Evolutionary conservation across 1,284 basidiomycete genomes (phyloP).

Genomic region (Pterula multifida): DNA sequence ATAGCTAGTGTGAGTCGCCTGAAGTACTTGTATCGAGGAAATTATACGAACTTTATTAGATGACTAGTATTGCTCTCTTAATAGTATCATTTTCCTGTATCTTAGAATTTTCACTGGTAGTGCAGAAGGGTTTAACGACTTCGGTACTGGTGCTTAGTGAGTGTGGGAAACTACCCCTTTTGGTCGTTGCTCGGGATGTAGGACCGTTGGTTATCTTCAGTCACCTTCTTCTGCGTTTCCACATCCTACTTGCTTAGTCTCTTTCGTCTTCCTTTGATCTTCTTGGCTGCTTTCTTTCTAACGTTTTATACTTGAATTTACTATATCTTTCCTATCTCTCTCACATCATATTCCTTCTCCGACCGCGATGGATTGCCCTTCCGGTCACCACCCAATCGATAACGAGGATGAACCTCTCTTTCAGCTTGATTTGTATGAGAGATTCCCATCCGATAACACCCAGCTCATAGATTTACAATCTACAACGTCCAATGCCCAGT

Average conservation of each 20-base stretch:
- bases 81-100: too few species aligned
- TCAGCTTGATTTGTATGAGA: constrained; percentile 38
- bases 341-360: neutral
- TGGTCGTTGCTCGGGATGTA: neutral
- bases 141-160: too few species aligned
- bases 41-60: too few species aligned
- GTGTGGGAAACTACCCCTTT: neutral
- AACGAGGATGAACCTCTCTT: constrained; percentile 36
- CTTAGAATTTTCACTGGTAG: too few species aligned
- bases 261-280: neutral
- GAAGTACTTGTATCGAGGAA: too few species aligned
- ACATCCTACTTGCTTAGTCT: neutral
- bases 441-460: constrained; percentile 6
- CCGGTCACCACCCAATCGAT: constrained; percentile 32
- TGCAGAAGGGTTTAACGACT: too few species aligned
- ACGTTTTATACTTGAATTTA: neutral
- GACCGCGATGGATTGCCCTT: neutral
- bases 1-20: too few species aligned
- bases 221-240: neutral
- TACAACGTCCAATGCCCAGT: neutral
- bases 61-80: too few species aligned
- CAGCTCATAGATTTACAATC: constrained; percentile 1
- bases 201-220: neutral
- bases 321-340: neutral
- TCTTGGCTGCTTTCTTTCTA: neutral